Evolutionary conservation across 805 yeast genomes (phyloP).

Genomic region (Candida lessepsii): DNA sequence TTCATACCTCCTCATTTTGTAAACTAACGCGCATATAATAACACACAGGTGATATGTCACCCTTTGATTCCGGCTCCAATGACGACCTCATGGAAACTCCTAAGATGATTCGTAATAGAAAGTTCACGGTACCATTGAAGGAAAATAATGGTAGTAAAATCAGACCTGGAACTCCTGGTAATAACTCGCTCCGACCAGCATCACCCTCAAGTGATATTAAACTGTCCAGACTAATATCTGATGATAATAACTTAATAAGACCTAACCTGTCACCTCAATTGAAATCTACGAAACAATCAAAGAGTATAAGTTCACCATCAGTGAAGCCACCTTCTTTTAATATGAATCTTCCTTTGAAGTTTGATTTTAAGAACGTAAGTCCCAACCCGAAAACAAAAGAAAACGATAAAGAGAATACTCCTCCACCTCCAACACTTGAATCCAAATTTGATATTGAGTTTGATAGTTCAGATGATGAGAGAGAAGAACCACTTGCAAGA

Average conservation of each 20-base stretch:
- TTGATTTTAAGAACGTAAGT: background rate
- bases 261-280: constrained; percentile 19
- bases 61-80: constrained; percentile 3
- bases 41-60: no score
- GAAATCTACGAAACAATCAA: constrained; percentile 3
- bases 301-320: background rate
- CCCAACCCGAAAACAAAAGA: background rate
- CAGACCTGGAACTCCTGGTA: constrained; percentile 10
- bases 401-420: constrained; percentile 1
- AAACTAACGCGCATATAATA: no score
- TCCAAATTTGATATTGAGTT: constrained; percentile 21
- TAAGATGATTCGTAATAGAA: constrained; percentile 1
- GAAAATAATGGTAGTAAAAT: background rate
- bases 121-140: constrained; percentile 8
- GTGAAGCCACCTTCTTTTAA: background rate
- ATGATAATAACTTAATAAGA: constrained; percentile 18
- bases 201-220: constrained; percentile 5
- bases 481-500: constrained; percentile 2
- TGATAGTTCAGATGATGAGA: constrained; percentile 25
- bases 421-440: background rate
- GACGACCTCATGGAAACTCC: constrained; percentile 6
- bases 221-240: constrained; percentile 21
- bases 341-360: constrained; percentile 3
- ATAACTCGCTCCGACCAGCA: background rate
- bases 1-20: no score